Evolutionary conservation across 495 filamentous ascomycete species (phyloP), one percentile per base, ranked within the genome.

Genomic region (Annulohypoxylon nitens): DNA sequence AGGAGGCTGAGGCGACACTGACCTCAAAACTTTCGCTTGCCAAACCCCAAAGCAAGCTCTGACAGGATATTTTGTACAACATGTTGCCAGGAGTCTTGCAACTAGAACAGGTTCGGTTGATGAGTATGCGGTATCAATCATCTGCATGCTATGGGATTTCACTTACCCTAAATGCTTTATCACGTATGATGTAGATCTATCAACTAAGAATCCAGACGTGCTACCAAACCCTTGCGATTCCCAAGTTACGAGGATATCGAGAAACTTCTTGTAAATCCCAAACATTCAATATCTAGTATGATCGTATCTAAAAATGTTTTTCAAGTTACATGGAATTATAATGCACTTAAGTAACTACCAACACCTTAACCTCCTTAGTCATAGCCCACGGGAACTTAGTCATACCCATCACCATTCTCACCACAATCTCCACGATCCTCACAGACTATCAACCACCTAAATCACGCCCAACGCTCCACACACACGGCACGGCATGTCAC

Each of bases 1-100:
- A 81, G 73, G 88, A 90, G 73, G 88, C 88, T 0, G 87, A 89
- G 78, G 81, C 81, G 53, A 85, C 87, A 8, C 71, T 90, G 62
- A 82, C 64, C 59, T 81, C 82, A 70, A 82, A 77, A 67, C 69
- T 80, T 26, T 71, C 75, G 23, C 67, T 86, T 50, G 70, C 82
- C 30, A 76, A 77, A 41, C 78, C 83, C 2, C 70, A 78, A 26
- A 70, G 81, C 37, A 86, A 85, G 78, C 69, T 86, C 50, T 86
- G 78, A 77, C 66, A 34, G 20, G 50, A 36, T 26, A 48, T 18
- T 11, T 59, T 33, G 63, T 71, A 25, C 37, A 14, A 61, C 60
- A 10, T 57, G 12, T 51, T 16, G 39, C 48, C 34, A 43, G 9
- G 20, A 41, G 36, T 6, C 57, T 58, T 34, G 23, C 36, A 34